These are phyloP conservation scores for Calonectria leucothoes DNA, from an alignment of 2,329 filamentous ascomycete species.

Conservation along the genomic window DNA sequence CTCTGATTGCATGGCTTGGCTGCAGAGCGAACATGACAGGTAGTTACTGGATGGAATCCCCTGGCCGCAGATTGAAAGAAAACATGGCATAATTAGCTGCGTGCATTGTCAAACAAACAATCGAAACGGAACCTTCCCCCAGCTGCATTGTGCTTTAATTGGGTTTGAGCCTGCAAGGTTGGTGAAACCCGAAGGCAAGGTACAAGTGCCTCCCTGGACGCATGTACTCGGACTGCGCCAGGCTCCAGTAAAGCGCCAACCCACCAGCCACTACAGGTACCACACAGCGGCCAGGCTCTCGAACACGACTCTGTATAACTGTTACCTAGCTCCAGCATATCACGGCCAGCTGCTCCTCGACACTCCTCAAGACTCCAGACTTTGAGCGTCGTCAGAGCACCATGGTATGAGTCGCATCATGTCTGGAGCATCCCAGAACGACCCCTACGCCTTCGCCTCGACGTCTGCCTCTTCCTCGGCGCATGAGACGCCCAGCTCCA, in stretches of 20 bases:
- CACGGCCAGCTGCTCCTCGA: not conserved
- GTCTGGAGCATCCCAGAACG: constrained; percentile 51
- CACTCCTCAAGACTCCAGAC: constrained; percentile 25
- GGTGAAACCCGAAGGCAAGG: not conserved
- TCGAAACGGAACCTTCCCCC: not conserved
- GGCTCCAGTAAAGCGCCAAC: not conserved
- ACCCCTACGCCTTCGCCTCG: constrained; percentile 50
- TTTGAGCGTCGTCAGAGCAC: constrained; percentile 37
- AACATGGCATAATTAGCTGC: no score
- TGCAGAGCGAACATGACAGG: not conserved
- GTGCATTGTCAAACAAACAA: not conserved
- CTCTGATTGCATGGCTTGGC: not conserved
- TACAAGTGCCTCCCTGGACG: not conserved
- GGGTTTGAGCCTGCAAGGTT: not conserved
- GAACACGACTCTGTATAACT: not conserved
- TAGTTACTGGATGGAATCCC: not conserved
- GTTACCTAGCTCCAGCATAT: not conserved
- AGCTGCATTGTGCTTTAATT: not conserved
- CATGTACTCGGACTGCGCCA: not conserved
- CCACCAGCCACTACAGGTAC: not conserved
- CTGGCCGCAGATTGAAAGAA: not conserved
- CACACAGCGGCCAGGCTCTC: not conserved
- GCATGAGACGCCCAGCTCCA: constrained; percentile 34
- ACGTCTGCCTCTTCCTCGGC: constrained; percentile 42
- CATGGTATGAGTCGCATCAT: constrained; percentile 55